Evolutionary conservation across 2,329 filamentous ascomycete genomes (phyloP).

Genomic region (Aspergillus versicolor): DNA sequence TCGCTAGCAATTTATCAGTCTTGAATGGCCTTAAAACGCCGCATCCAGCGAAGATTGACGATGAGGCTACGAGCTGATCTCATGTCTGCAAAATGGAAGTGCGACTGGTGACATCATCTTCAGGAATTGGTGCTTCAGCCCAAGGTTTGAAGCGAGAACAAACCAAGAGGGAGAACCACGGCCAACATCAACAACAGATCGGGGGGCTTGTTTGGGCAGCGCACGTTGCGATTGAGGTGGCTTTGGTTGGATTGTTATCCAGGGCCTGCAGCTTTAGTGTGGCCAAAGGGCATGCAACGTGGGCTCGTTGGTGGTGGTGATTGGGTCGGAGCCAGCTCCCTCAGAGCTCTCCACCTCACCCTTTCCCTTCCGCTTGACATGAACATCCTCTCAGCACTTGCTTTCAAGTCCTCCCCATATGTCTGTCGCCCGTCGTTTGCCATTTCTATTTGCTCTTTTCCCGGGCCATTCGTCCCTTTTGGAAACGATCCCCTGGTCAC

Average conservation of each 20-base stretch:
- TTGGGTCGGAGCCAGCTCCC: conserved; percentile 20
- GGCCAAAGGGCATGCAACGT: conserved; percentile 15
- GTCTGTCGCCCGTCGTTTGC: background rate
- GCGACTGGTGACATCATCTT: conserved; percentile 1
- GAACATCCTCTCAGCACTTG: conserved; percentile 2
- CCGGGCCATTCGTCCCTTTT: background rate
- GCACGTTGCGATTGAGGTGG: conserved; percentile 11
- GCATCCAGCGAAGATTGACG: background rate
- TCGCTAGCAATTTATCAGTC: background rate
- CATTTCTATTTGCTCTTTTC: conserved; percentile 6
- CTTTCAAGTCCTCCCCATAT: conserved; percentile 3
- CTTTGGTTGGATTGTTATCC: conserved; percentile 12
- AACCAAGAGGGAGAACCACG: background rate
- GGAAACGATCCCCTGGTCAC: conserved; percentile 2
- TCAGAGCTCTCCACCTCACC: conserved; percentile 18
- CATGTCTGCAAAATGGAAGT: background rate
- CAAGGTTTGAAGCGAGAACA: background rate
- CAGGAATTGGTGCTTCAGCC: background rate
- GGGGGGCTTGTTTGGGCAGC: background rate
- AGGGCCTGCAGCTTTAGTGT: conserved; percentile 5
- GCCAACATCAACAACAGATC: conserved; percentile 3
- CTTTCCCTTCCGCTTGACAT: conserved; percentile 6
- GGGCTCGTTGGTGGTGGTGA: conserved; percentile 13
- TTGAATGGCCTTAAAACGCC: background rate
- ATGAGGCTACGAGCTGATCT: background rate